Evolutionary conservation across 768 basidiomycete species (phyloP).

Genomic region (Amanita exitialis): DNA sequence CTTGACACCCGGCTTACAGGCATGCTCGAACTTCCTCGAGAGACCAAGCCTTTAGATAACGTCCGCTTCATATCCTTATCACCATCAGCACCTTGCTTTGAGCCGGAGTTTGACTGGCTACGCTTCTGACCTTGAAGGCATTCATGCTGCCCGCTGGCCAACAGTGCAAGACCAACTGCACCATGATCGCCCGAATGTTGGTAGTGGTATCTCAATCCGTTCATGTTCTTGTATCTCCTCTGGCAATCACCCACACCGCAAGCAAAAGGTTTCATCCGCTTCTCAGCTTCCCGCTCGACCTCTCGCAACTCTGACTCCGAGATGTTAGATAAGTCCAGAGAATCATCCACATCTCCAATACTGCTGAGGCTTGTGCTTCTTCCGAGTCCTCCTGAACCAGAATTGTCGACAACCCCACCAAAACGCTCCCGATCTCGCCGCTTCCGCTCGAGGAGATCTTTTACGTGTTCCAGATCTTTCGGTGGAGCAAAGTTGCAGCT

Average conservation of each 20-base stretch:
- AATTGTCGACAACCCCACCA: constrained; percentile 8
- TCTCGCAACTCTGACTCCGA: constrained; percentile 58
- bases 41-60: not conserved
- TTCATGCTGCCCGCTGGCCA: constrained; percentile 63
- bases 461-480: constrained; percentile 72
- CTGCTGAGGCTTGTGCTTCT: constrained; percentile 4
- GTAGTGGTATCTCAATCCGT: constrained; percentile 92
- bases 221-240: constrained; percentile 97
- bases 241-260: constrained; percentile 83
- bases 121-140: constrained; percentile 20
- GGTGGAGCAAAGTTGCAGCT: constrained; percentile 90
- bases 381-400: constrained; percentile 4
- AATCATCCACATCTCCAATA: constrained; percentile 7
- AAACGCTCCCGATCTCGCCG: constrained; percentile 27
- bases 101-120: constrained; percentile 7
- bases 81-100: constrained; percentile 8
- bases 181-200: constrained; percentile 96
- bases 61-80: constrained; percentile 3
- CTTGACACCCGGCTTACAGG: constrained; percentile 26
- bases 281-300: constrained; percentile 79
- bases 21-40: constrained; percentile 22
- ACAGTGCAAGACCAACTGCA: constrained; percentile 72
- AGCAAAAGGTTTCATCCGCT: constrained; percentile 73
- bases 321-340: constrained; percentile 34
- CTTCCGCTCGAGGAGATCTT: constrained; percentile 56